Evolutionary conservation across 805 yeast species (phyloP), one percentile per base, ranked within the genome.

Genomic region (Wickerhamiella siamensis): DNA sequence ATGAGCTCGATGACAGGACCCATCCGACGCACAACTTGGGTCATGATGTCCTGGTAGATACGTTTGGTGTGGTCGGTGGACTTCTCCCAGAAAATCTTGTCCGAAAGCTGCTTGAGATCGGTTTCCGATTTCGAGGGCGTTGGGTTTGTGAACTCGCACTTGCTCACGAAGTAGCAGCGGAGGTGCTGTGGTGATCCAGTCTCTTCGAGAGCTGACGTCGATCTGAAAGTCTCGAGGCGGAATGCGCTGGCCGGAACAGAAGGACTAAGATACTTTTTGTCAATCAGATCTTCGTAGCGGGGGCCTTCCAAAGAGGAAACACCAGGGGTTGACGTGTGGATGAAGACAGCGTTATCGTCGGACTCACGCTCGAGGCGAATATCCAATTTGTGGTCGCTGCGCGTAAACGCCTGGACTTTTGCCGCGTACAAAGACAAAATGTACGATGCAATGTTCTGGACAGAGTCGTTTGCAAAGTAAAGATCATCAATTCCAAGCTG

Each of bases 1-100:
- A 77, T 79, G 56, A 84, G 83, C 62, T 79, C 87, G 55, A 91
- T 84, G 21, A 86, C 93, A 16, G 97, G 96, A 43, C 97, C 97
- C 40, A 84, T 78, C 47, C 88, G 75, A 46, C 66, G 64, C 43
- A 71, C 67, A n/a, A 78, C 86, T 53, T 77, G 73, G 38, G 67
- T 60, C 57, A 87, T 75, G 44, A 88, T 71, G 38, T 75, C 76
- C 40, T 79, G 72, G 61, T 88, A 88, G 38, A 86, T 66, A 43
- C 67, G 62, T 61, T 83, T 84, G 38, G 95, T 88, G 60, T 83
- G 83, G 18, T 64, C 65, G 3, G 94, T 74, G 36, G 91, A 83
- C 51, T 81, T 81, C 47, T 76, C 74, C 58, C 73, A 67, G 64
- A 88, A 87, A 6, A 83, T 75, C 47, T 64, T 63, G 62, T 91